Base-by-base conservation (phyloP, 2,329 filamentous ascomycete species). In the Calycina marina region DNA sequence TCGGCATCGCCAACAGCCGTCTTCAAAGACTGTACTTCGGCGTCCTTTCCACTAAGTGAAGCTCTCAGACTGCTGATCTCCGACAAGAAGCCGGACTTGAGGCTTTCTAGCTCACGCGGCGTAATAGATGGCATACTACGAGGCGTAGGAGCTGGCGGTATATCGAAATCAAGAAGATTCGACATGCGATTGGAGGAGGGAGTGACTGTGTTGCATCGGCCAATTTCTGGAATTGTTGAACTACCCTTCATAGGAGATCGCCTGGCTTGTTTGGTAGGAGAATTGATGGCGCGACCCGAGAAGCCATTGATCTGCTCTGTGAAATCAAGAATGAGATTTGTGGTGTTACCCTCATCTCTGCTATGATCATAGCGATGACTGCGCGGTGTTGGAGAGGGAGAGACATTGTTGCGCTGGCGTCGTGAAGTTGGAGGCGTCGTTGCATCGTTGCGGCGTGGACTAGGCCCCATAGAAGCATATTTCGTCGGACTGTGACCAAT, bases 61-160 rank as follows among this genome's bases (percentile, higher is more conserved):
- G 90, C 90, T 50, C 83, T 90, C 12, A 98, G 69, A n/a, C 81
- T 84, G 40, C 84, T 93, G 38, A 98, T 93, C 52, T 96, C 83
- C 0, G 86, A 93, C 31, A 92, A 67, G 47, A 93, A 92, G 14
- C 70, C 71, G 0, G 86, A 94, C 55, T 96, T 96, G 38, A 96
- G 65, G 10, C 80, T 82, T 53, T 98, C 90, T 2, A 96, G 65
- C 58, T 98, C 90, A 18, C 90, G 75, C 2, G 90, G 82, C 2
- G 86, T 93, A 44, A 96, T 79, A 6, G 78, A 83, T 0, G 90
- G 90, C 22, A 96, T 71, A 34, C 84, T 93, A 40, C 88, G 76
- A 10, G 90, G 90, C 1, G 90, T 96, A 2, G 88, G 85, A 44
- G 85, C 75, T 0, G 88, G 84, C n/a, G 86, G 85, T 6, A 96